A percentile compares a stretch with the other conserved stretches of the same genome.
Conservation (phyloP, 345 rosid species). For the Arabis hirsuta region DNA sequence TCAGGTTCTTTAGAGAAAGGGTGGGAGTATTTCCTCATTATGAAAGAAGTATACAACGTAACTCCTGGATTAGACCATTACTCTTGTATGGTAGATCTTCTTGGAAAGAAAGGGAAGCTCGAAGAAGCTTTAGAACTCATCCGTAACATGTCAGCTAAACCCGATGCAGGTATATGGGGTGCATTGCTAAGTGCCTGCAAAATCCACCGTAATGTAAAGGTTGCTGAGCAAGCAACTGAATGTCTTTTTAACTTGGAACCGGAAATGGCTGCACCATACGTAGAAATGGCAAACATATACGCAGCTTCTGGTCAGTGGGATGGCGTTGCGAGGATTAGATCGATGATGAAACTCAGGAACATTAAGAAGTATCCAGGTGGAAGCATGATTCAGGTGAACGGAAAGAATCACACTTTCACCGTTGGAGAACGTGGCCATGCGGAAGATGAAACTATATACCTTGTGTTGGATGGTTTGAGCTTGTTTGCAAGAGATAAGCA, state of each 20-base stretch:
- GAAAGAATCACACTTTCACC: constrained; percentile 50
- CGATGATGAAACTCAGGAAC: constrained; percentile 53
- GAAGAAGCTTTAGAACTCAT: constrained; percentile 58
- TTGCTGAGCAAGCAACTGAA: constrained; percentile 52
- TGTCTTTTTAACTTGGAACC: constrained; percentile 53
- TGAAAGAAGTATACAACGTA: constrained; percentile 49
- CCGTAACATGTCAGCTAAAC: constrained; percentile 52
- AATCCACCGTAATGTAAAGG: constrained; percentile 52
- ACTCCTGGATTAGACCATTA: constrained; percentile 63
- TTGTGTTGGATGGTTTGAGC: constrained; percentile 47
- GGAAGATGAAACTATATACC: constrained; percentile 39
- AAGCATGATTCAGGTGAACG: constrained; percentile 53
- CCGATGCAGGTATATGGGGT: constrained; percentile 70
- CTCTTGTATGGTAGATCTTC: constrained; percentile 71
- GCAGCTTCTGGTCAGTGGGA: constrained; percentile 61
- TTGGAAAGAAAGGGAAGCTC: constrained; percentile 62
- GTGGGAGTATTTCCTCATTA: constrained; percentile 53
- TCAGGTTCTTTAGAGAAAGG: constrained; percentile 67
- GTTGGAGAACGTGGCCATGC: constrained; percentile 56
- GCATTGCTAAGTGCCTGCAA: constrained; percentile 65
- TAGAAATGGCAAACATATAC: constrained; percentile 66
- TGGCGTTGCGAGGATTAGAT: constrained; percentile 51
- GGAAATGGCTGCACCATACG: constrained; percentile 54
- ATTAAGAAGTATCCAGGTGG: constrained; percentile 62
- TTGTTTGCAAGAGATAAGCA: constrained; percentile 48